Base-by-base conservation (phyloP, 2,329 filamentous ascomycete species). In the Colletotrichum kahawae region DNA sequence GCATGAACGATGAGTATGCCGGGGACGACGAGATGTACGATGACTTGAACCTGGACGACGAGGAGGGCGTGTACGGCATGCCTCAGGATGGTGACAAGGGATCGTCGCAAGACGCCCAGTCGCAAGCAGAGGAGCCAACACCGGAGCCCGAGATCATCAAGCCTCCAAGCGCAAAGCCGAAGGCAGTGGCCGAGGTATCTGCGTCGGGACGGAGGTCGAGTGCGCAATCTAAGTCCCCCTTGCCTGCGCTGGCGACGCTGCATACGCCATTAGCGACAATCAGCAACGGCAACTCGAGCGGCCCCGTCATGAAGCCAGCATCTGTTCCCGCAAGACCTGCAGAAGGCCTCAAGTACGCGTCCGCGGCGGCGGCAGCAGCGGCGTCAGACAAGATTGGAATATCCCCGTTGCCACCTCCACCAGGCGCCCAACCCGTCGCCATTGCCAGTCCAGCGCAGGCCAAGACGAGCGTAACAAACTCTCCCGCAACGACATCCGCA, bases 21-120 rank as follows among this genome's bases (percentile, higher is more conserved):
- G 96, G 98, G 80, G 96, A 98, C 82, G 97, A 99, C 80, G 93
- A 92, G 77, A 93, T 99, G 84, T 99, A 98, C 87, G 95, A 99
- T 82, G 96, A 98, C 70, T 90, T 98, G 71, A 94, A 96, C 80
- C 91, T 99, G 57, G 93, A 97, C 76, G 95, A 98, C 79, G 97
- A 98, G 80, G 97, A 98, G 83, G 95, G 95, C 72, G 90, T 92
- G 70, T 98, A 93, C 81, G 97, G 96, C 78, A 92, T 98, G 88
- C 89, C 87, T 78, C 90, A 89, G 76, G 96, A 98, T 34, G 93
- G 92, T 83, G 97, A 98, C 85, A 93, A 93, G 81, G 92, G 94
- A 76, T 98, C 96, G n/a, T 98, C 96, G 75, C 96, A 98, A 86
- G 97, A 99, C 84, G 92, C 94, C 33, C 95, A 98, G 82, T 98